A percentile compares a stretch with the other conserved stretches of the same genome.
Evolutionary conservation across 2,329 filamentous ascomycete species (phyloP).

Genomic region (Cladosporium sp.): DNA sequence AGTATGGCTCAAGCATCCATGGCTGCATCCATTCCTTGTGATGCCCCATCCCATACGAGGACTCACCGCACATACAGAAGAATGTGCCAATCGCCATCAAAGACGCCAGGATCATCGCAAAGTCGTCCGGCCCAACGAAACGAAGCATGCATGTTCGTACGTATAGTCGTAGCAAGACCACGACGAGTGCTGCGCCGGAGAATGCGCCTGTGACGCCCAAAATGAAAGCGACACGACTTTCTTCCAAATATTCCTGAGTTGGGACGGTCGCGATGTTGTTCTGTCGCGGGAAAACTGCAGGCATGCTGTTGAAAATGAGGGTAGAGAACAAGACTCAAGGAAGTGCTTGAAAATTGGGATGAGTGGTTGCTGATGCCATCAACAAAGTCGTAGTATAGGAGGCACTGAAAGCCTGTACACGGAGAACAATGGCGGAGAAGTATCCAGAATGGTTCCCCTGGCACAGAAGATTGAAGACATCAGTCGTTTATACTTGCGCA

Average conservation of each 20-base stretch:
- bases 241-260: constrained; percentile 27
- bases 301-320: not conserved
- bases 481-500: not conserved
- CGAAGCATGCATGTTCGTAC: constrained; percentile 51
- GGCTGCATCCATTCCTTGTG: constrained; percentile 37
- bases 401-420: not conserved
- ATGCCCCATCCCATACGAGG: constrained; percentile 49
- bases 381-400: not conserved
- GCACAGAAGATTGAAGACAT: not conserved
- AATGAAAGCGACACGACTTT: constrained; percentile 27
- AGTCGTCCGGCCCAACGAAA: constrained; percentile 53
- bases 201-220: constrained; percentile 30
- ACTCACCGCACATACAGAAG: constrained; percentile 48
- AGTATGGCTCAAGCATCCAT: constrained; percentile 38
- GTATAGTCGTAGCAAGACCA: constrained; percentile 25
- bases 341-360: not conserved
- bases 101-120: constrained; percentile 45
- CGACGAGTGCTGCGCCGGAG: constrained; percentile 24
- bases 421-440: not conserved
- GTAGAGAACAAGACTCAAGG: not conserved
- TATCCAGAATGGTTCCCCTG: not conserved
- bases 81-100: constrained; percentile 38
- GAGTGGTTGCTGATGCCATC: not conserved
- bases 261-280: not conserved
- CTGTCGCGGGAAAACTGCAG: not conserved